Percentiles rank a stretch among this genome's conserved stretches.
Evolutionary conservation across 2,329 filamentous ascomycete species (phyloP).

Genomic region (Phaeosphaeriaceae sp.): DNA sequence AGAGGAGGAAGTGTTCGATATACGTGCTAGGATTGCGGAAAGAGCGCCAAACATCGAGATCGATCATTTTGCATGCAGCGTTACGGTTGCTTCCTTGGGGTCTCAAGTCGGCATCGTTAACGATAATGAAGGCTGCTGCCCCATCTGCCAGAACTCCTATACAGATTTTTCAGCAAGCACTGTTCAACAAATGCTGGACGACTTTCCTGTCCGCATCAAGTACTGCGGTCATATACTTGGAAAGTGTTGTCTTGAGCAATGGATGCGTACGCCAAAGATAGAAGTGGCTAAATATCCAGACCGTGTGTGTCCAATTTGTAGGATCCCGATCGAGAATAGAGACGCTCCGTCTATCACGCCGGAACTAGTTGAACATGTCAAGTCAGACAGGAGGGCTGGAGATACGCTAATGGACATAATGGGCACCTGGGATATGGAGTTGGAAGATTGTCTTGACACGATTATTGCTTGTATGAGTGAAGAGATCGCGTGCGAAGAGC

Average conservation of each 20-base stretch:
- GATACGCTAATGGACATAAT: constrained; percentile 10
- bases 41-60: constrained; percentile 7
- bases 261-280: constrained; percentile 29
- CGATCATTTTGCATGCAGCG: constrained; percentile 30
- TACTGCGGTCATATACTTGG: constrained; percentile 34
- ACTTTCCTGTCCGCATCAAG: constrained; percentile 34
- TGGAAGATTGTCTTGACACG: constrained; percentile 15
- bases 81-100: constrained; percentile 15
- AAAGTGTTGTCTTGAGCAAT: constrained; percentile 29
- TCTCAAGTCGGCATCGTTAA: background rate
- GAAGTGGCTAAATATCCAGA: constrained; percentile 27
- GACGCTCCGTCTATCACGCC: background rate
- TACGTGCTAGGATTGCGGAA: constrained; percentile 5
- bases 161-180: constrained; percentile 14
- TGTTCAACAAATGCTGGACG: constrained; percentile 19
- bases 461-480: constrained; percentile 24
- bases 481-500: constrained; percentile 23
- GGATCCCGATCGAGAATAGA: constrained; percentile 22
- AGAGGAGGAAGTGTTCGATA: background rate
- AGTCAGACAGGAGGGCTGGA: constrained; percentile 6
- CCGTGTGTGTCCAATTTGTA: constrained; percentile 29
- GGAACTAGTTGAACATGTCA: constrained; percentile 9
- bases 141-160: constrained; percentile 30
- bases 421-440: constrained; percentile 13
- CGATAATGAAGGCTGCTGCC: constrained; percentile 20